Conservation (phyloP, 2,329 filamentous ascomycete species). For the Alternaria incomplexa region DNA sequence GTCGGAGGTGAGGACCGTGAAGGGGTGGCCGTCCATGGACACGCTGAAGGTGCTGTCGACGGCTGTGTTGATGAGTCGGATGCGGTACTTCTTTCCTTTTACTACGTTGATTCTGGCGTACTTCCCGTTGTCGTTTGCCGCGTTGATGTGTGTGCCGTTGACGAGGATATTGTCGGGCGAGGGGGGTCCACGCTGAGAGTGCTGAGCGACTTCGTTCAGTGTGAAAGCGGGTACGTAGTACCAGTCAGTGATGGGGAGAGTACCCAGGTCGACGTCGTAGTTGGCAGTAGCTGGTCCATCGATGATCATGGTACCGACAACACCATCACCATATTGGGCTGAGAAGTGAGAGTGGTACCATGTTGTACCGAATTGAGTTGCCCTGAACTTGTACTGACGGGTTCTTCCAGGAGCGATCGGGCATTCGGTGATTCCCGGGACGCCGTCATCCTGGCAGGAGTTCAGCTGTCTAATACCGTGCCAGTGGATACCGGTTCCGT, state of each 20-base stretch:
- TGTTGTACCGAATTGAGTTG: constrained; percentile 55
- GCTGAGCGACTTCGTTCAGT: constrained; percentile 39
- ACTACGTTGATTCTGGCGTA: constrained; percentile 44
- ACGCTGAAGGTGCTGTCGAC: constrained; percentile 43
- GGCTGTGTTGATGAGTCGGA: constrained; percentile 64
- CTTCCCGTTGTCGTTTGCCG: constrained; percentile 44
- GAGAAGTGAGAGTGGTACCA: constrained; percentile 55
- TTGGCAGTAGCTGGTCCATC: constrained; percentile 52
- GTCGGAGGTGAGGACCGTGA: constrained; percentile 52
- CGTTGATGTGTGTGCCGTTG: constrained; percentile 62
- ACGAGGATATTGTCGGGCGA: constrained; percentile 55
- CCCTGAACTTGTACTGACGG: constrained; percentile 64
- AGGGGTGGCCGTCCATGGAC: constrained; percentile 49
- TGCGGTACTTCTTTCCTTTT: constrained; percentile 62
- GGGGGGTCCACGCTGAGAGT: constrained; percentile 44
- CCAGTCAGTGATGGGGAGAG: constrained; percentile 68
- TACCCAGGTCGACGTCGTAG: constrained; percentile 67
- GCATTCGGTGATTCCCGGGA: constrained; percentile 62
- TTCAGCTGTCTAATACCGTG: constrained; percentile 54
- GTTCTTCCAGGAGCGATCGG: constrained; percentile 67
- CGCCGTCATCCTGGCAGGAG: constrained; percentile 61
- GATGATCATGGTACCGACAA: constrained; percentile 49
- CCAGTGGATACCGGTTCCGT: constrained; percentile 60
- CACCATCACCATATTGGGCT: constrained; percentile 53
- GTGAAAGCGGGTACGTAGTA: constrained; percentile 53